Percentiles rank a stretch among this genome's conserved stretches.
Evolutionary conservation across 1,284 basidiomycete species (phyloP).

Genomic region (Melampsora larici-populina): DNA sequence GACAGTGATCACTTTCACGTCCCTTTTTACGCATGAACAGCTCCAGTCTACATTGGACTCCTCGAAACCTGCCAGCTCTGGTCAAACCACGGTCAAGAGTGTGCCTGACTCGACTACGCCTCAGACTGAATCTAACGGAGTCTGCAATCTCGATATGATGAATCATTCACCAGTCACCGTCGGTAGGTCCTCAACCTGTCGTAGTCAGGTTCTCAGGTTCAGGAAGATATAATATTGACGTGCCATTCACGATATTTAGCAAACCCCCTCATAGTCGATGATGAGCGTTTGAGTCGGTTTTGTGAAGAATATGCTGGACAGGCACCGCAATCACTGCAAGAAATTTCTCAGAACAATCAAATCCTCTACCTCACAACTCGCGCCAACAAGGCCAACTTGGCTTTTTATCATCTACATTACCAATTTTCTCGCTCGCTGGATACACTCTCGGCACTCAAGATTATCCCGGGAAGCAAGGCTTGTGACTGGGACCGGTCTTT

Average conservation of each 20-base stretch:
- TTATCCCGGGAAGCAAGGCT: background rate
- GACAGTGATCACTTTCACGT: too few species aligned
- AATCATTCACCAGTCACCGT: background rate
- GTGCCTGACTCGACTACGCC: background rate
- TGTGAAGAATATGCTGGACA: background rate
- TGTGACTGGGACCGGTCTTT: conserved; percentile 14
- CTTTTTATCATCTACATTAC: background rate
- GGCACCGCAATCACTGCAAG: background rate
- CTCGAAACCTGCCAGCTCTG: background rate
- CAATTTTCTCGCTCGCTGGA: background rate
- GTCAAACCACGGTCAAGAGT: background rate
- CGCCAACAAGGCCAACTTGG: background rate
- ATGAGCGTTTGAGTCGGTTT: conserved; percentile 18
- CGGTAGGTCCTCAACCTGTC: conserved; percentile 5
- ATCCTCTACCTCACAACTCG: background rate
- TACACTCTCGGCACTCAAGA: conserved; percentile 3
- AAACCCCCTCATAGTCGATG: conserved; percentile 10
- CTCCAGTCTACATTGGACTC: background rate
- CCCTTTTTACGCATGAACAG: conserved; percentile 15
- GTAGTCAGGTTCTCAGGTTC: background rate
- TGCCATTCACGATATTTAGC: background rate
- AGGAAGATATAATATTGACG: background rate
- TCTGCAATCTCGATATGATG: background rate
- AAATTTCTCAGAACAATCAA: background rate
- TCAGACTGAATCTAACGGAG: background rate